Conservation (phyloP, 2,329 filamentous ascomycete genomes). For the Penicillium polonicum region DNA sequence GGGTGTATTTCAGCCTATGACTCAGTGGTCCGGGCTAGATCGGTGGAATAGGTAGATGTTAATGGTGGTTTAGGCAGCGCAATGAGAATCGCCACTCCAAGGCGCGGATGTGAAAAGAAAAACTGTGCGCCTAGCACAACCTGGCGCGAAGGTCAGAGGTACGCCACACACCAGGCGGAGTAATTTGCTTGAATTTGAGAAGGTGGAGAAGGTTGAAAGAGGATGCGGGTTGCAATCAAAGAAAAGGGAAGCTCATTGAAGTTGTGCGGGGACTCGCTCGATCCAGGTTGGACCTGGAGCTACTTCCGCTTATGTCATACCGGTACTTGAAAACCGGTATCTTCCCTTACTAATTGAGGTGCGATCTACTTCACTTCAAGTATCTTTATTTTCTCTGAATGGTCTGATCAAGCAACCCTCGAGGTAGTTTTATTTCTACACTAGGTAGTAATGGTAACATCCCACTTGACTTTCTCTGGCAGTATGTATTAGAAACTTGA, state of each 20-base stretch:
- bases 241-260: constrained; percentile 17
- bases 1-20: neutral
- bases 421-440: neutral
- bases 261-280: constrained; percentile 17
- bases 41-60: neutral
- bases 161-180: constrained; percentile 7
- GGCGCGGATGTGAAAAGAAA: constrained; percentile 10
- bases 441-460: neutral
- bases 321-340: constrained; percentile 2
- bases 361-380: neutral
- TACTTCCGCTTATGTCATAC: constrained; percentile 25
- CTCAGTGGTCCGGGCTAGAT: neutral
- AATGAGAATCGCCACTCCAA: constrained; percentile 22
- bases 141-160: constrained; percentile 13
- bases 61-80: constrained; percentile 5
- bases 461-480: neutral
- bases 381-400: neutral
- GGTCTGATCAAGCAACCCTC: neutral
- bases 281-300: constrained; percentile 12
- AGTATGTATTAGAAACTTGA: neutral
- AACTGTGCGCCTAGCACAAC: constrained; percentile 15
- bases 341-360: neutral
- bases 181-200: neutral
- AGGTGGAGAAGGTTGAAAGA: neutral
- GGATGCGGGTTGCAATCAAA: constrained; percentile 10